Evolutionary conservation across 2,329 filamentous ascomycete genomes (phyloP), one percentile per base, ranked within the genome.

Genomic region (Diaporthe australafricana): DNA sequence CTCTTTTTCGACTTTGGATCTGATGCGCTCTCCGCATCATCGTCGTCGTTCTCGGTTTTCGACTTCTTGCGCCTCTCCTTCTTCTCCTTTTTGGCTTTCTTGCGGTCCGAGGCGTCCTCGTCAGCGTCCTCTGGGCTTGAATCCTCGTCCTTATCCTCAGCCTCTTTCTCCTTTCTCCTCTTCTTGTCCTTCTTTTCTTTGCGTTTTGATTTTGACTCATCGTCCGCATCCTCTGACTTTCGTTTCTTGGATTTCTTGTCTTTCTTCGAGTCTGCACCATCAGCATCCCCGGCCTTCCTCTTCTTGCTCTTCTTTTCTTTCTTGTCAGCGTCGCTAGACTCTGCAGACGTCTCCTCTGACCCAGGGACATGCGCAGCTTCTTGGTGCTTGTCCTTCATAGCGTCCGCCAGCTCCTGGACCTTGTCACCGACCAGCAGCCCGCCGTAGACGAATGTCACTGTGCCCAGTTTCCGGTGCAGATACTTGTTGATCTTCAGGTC

Each of bases 371-470:
- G 70, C 62, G 68, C 75, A 25, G 75, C 74, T 30, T 74, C 71
- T 3, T 76, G 74, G 11, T 77, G 76, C 53, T 79, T 76, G 35
- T 79, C 75, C 50, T 77, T 74, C 67, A 76, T 71, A 47, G 74
- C 71, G 27, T 81, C 81, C 67, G 81, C 80, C 72, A 83, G 79
- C 50, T 86, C 84, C 76, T 87, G 83, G 63, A 89, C 85, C 77
- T 89, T 85, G 74, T 90, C 87, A 42, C 88, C 88, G 30, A 91
- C 85, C 40, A 90, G 80, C 70, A 95, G 88, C 0, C 96, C 96
- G n/a, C 94, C 96, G 72, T 87, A 91, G 30, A 99, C 92, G 81
- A 99, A 99, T 62, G 91, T 90, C 87, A 98, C 94, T 12, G 89
- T 87, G 0, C 95, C 95, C 84, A 91, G 95, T 81, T 91, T 94